Percentiles rank a stretch among this genome's conserved stretches.
Evolutionary conservation across 306 rosid genomes (phyloP).

Genomic region (Quercus cerris): DNA sequence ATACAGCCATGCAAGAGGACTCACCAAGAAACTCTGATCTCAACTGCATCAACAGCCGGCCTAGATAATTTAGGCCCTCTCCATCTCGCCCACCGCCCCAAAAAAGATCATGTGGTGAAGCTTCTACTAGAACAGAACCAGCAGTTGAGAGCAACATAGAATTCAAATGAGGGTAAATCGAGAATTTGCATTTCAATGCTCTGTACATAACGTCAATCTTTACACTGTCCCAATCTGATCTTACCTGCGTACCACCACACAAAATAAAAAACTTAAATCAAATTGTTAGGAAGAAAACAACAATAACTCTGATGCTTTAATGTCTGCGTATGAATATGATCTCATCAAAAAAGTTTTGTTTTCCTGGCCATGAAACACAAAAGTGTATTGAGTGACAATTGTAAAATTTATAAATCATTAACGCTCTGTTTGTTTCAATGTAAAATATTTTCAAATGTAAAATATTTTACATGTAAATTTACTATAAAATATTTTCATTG

Average conservation of each 20-base stretch:
- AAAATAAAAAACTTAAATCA: slow-evolving; percentile 3
- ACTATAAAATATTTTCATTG: too few species aligned
- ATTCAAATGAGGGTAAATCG: slow-evolving; percentile 70
- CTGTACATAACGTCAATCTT: slow-evolving; percentile 82
- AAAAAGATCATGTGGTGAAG: slow-evolving; percentile 86
- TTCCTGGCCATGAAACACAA: neutral
- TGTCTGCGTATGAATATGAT: too few species aligned
- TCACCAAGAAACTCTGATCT: slow-evolving; percentile 83
- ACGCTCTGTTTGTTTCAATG: too few species aligned
- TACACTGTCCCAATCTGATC: slow-evolving; percentile 74
- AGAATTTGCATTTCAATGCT: slow-evolving; percentile 87
- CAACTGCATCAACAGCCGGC: slow-evolving; percentile 80
- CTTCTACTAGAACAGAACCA: slow-evolving; percentile 88
- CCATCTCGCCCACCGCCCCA: slow-evolving; percentile 98
- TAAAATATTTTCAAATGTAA: too few species aligned
- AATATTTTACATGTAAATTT: too few species aligned
- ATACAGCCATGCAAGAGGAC: slow-evolving; percentile 31
- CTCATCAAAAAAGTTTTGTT: neutral
- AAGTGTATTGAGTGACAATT: neutral
- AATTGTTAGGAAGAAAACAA: neutral
- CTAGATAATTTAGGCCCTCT: slow-evolving; percentile 88
- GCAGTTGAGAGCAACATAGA: slow-evolving; percentile 76
- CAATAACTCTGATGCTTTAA: too few species aligned
- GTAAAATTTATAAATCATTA: neutral
- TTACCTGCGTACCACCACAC: slow-evolving; percentile 47